These are phyloP conservation scores for Globisporangium okanoganense DNA, from an alignment of 352 stramenopile genomes.

Conservation along the genomic window DNA sequence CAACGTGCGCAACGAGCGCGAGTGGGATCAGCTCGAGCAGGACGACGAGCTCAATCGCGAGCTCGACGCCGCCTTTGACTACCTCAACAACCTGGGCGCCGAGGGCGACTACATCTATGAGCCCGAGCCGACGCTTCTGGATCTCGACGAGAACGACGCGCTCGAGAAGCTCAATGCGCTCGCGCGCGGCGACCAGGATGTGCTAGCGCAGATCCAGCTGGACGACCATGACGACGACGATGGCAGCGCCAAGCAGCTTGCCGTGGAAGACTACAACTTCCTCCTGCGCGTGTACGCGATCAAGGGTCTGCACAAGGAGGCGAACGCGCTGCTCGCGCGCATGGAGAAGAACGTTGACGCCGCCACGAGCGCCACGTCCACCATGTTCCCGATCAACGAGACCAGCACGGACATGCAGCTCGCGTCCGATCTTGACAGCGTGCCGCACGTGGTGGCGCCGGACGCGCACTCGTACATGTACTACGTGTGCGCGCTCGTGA, in stretches of 20 bases:
- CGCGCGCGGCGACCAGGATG: slow-evolving; percentile 32
- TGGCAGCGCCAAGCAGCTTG: slow-evolving; percentile 25
- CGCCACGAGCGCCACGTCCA: background rate
- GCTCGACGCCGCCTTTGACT: slow-evolving; percentile 66
- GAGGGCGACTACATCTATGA: slow-evolving; percentile 68
- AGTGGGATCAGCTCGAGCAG: slow-evolving; percentile 53
- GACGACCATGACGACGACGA: slow-evolving; percentile 22
- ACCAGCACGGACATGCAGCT: slow-evolving; percentile 30
- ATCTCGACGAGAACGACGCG: slow-evolving; percentile 63
- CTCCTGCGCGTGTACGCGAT: slow-evolving; percentile 66
- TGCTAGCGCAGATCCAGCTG: slow-evolving; percentile 36
- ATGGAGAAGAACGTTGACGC: slow-evolving; percentile 66
- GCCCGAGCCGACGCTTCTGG: slow-evolving; percentile 48
- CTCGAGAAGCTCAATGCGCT: slow-evolving; percentile 70
- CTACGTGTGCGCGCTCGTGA: slow-evolving; percentile 61
- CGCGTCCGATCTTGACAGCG: slow-evolving; percentile 32
- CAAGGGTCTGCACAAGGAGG: slow-evolving; percentile 52
- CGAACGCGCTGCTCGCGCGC: slow-evolving; percentile 63
- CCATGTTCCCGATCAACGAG: slow-evolving; percentile 15
- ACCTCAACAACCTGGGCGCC: slow-evolving; percentile 61
- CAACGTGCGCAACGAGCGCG: slow-evolving; percentile 41
- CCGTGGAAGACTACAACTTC: slow-evolving; percentile 74
- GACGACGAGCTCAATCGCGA: slow-evolving; percentile 57
- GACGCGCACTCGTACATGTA: slow-evolving; percentile 73
- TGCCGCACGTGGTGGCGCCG: slow-evolving; percentile 47